A percentile compares a stretch with the other conserved stretches of the same genome.
Evolutionary conservation across 1,284 basidiomycete species (phyloP).

Genomic region (Stereum hirsutum): DNA sequence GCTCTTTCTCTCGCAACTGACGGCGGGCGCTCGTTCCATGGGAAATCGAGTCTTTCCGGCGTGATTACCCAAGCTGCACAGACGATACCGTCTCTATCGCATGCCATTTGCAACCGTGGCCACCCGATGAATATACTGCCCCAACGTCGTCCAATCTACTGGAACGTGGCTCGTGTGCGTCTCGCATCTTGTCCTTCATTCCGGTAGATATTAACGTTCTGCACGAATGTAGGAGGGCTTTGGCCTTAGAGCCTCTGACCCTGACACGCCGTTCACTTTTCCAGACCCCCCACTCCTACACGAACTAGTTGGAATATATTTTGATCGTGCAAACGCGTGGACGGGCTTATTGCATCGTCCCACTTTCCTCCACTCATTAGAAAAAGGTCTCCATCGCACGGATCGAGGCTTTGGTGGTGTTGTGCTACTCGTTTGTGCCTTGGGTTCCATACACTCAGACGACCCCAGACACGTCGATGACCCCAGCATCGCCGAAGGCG

Average conservation of each 20-base stretch:
- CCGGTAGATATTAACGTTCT: background rate
- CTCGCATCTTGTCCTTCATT: conserved; percentile 19
- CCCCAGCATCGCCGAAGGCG: conserved; percentile 35
- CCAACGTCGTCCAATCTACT: no score
- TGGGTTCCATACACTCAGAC: conserved; percentile 60
- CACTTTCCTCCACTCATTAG: conserved; percentile 58
- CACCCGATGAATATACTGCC: no score
- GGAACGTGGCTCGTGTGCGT: conserved; percentile 9
- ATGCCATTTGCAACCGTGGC: no score
- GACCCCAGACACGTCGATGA: conserved; percentile 53
- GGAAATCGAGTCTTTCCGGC: conserved; percentile 44
- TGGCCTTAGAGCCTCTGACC: conserved; percentile 8
- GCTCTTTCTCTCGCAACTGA: conserved; percentile 17
- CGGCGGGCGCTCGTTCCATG: conserved; percentile 38
- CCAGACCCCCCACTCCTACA: conserved; percentile 55
- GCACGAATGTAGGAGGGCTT: conserved; percentile 30
- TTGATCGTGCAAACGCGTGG: conserved; percentile 49
- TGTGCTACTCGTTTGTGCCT: conserved; percentile 68
- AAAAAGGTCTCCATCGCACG: conserved; percentile 43
- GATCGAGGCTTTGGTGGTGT: conserved; percentile 61
- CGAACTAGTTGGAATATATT: conserved; percentile 63
- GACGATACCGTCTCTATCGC: no score
- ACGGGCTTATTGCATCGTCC: conserved; percentile 73
- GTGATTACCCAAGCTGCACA: conserved; percentile 19
- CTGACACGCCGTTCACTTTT: conserved; percentile 31